A percentile compares a stretch with the other conserved stretches of the same genome.
phyloP scores from a whole-genome alignment of 495 filamentous ascomycete genomes.

The Penicillium salamii region DNA sequence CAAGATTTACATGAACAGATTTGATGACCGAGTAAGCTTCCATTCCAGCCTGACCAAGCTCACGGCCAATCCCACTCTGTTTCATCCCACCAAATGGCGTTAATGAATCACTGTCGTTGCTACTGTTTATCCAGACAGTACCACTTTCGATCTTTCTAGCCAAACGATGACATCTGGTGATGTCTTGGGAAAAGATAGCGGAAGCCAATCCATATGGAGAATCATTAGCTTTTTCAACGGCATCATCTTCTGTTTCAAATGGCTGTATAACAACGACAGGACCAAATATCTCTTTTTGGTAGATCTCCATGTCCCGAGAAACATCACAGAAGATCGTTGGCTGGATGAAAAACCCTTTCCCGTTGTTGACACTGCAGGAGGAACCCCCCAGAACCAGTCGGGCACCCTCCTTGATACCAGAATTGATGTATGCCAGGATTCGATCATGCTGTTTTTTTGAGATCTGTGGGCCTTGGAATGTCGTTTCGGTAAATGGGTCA shows the following conservation, averaged over 20 bases:
- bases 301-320: background rate
- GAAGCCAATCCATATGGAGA: background rate
- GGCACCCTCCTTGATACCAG: background rate
- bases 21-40: slow-evolving; percentile 69
- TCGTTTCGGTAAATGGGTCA: background rate
- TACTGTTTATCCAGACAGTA: slow-evolving; percentile 74
- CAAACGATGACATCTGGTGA: background rate
- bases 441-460: background rate
- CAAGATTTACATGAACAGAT: slow-evolving; percentile 54
- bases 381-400: background rate
- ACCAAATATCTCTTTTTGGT: background rate
- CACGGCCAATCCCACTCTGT: slow-evolving; percentile 80
- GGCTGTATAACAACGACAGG: background rate
- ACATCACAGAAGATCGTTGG: background rate
- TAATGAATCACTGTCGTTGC: slow-evolving; percentile 60
- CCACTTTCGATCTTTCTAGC: background rate
- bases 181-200: background rate
- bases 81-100: slow-evolving; percentile 88
- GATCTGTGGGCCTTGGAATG: background rate
- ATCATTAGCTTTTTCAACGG: background rate
- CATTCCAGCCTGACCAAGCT: slow-evolving; percentile 73
- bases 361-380: too few species aligned
- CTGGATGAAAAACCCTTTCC: background rate
- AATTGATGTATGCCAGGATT: background rate
- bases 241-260: background rate